These are phyloP conservation scores for Populus euphratica DNA, from an alignment of 345 rosid species.

Conservation along the genomic window DNA sequence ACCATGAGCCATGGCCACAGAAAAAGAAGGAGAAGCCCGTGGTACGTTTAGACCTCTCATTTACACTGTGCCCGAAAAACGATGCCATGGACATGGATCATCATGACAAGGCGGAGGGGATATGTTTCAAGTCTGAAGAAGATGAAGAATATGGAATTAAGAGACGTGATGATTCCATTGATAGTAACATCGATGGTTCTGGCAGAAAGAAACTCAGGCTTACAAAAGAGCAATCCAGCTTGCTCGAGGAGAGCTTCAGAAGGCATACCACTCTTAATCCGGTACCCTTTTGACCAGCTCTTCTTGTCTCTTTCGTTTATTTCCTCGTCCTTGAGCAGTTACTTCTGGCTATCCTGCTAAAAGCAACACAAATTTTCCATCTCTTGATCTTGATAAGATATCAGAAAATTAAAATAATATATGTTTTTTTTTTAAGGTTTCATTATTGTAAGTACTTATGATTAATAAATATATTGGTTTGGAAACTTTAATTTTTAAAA, in stretches of 20 bases:
- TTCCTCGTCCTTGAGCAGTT: neutral
- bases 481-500: neutral
- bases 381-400: neutral
- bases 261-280: conserved; percentile 36
- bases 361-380: no score
- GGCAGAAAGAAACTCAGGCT: conserved; percentile 46
- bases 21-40: neutral
- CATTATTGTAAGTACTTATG: neutral
- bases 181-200: conserved; percentile 45
- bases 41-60: conserved; percentile 29
- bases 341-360: neutral
- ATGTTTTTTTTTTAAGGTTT: neutral
- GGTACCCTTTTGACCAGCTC: conserved; percentile 14
- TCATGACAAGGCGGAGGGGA: conserved; percentile 52
- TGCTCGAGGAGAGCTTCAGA: conserved; percentile 46
- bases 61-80: conserved; percentile 11
- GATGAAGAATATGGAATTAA: conserved; percentile 44
- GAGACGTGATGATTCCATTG: conserved; percentile 2
- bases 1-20: neutral
- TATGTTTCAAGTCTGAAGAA: conserved; percentile 42
- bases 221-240: conserved; percentile 32
- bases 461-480: no score
- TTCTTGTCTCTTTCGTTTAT: neutral
- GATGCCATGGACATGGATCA: conserved; percentile 42
- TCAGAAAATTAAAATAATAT: neutral